These are phyloP conservation scores for Lactifluus piperatus DNA, from an alignment of 768 basidiomycete species.

Conservation along the genomic window DNA sequence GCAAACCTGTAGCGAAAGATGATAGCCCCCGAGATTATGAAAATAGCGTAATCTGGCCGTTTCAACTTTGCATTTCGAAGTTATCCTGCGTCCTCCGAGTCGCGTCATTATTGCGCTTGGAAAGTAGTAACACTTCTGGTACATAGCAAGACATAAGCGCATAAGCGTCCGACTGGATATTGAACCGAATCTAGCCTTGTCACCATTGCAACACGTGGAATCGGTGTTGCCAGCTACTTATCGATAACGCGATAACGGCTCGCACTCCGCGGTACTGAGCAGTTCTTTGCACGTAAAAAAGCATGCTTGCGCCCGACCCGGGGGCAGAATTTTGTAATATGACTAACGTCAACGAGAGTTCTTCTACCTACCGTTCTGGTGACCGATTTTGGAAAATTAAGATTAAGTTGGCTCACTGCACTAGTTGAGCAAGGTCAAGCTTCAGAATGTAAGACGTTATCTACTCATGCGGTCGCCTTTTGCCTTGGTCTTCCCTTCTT, in stretches of 20 bases:
- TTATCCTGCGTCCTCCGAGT: too few relatives aligned
- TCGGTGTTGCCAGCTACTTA: not conserved
- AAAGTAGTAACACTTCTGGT: not conserved
- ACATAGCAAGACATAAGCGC: not conserved
- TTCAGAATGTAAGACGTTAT: not conserved
- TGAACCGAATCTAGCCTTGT: not conserved
- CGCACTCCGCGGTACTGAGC: not conserved
- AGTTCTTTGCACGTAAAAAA: not conserved
- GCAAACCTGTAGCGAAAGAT: not conserved
- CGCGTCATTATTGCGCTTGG: not conserved
- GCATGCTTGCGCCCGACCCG: not conserved
- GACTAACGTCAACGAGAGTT: not conserved
- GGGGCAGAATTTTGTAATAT: not conserved
- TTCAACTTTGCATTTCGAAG: not conserved
- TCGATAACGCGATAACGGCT: constrained; percentile 4
- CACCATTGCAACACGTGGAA: not conserved
- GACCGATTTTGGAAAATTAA: not conserved
- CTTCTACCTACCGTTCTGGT: too few relatives aligned
- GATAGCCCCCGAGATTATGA: not conserved
- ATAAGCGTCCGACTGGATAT: not conserved
- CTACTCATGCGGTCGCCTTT: not conserved
- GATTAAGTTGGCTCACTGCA: not conserved
- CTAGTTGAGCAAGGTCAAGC: not conserved
- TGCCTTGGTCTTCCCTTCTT: too few relatives aligned
- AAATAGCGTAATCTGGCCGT: not conserved